These are phyloP conservation scores for Sindora glabra DNA, from an alignment of 306 rosid species.

Conservation along the genomic window DNA sequence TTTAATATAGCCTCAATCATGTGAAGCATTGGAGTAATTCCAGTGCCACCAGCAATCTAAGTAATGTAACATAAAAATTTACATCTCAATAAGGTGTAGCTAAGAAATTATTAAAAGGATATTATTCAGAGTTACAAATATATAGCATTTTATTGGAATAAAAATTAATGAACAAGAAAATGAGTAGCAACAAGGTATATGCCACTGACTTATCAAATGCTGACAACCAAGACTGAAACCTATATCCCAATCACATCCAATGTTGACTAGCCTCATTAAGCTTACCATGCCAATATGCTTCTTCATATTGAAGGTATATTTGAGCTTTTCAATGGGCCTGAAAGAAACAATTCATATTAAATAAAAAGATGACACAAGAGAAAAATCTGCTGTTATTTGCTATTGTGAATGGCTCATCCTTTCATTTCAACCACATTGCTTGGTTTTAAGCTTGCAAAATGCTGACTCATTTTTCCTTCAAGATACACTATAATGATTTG, in stretches of 20 bases:
- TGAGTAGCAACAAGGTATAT: not conserved
- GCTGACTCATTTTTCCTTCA: slow-evolving; percentile 96
- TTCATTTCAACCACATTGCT: slow-evolving; percentile 97
- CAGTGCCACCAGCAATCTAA: slow-evolving; percentile 94
- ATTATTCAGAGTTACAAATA: not conserved
- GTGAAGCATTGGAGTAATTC: slow-evolving; percentile 99
- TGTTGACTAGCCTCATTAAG: not conserved
- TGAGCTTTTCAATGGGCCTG: slow-evolving; percentile 94
- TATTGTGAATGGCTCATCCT: slow-evolving; percentile 49
- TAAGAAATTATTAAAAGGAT: not conserved
- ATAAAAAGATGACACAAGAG: slow-evolving; percentile 13
- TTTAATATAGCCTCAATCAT: slow-evolving; percentile 87
- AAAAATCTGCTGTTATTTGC: slow-evolving; percentile 10
- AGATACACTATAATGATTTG: slow-evolving; percentile 64
- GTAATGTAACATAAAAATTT: no score
- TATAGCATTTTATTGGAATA: not conserved
- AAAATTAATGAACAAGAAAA: not conserved
- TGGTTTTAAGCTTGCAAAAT: slow-evolving; percentile 92
- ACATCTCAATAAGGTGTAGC: no score
- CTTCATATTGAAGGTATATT: slow-evolving; percentile 91
- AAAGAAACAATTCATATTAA: slow-evolving; percentile 14
- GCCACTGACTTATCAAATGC: slow-evolving; percentile 1
- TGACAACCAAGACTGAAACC: not conserved
- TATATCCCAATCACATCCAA: slow-evolving; percentile 1
- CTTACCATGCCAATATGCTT: slow-evolving; percentile 96